phyloP scores from a whole-genome alignment of 257 asterid genomes.

The Eustoma russellianum region DNA sequence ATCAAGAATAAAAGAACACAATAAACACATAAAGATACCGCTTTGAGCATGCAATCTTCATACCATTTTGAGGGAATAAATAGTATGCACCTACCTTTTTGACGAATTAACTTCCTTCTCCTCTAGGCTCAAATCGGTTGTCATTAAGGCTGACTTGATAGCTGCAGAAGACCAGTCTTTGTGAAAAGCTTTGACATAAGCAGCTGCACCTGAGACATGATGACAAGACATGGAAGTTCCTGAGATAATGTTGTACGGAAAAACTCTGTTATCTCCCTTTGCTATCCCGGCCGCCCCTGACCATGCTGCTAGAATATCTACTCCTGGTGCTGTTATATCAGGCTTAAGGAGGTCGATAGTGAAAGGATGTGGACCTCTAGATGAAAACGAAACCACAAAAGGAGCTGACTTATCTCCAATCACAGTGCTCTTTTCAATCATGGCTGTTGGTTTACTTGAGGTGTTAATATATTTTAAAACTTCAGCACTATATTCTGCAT shows the following conservation, averaged over 20 bases:
- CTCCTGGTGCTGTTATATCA: constrained; percentile 63
- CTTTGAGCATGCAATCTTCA: too few relatives aligned
- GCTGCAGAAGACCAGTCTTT: constrained; percentile 69
- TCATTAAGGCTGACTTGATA: constrained; percentile 63
- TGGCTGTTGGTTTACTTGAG: constrained; percentile 9
- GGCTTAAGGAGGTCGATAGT: constrained; percentile 25
- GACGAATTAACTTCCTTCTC: too few relatives aligned
- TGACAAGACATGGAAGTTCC: constrained; percentile 80
- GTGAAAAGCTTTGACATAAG: constrained; percentile 50
- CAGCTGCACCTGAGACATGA: constrained; percentile 60
- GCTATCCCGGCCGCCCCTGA: constrained; percentile 37
- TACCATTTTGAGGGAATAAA: too few relatives aligned
- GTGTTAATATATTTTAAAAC: constrained; percentile 27
- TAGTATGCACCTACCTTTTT: too few relatives aligned
- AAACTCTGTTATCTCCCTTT: constrained; percentile 29
- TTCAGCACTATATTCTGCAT: constrained; percentile 18
- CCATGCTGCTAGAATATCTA: constrained; percentile 71
- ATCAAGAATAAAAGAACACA: too few relatives aligned
- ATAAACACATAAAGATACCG: too few relatives aligned
- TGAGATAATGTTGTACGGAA: constrained; percentile 43
- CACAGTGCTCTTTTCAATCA: background rate
- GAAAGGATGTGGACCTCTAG: constrained; percentile 7
- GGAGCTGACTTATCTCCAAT: background rate
- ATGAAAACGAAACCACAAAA: constrained; percentile 5
- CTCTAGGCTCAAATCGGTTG: too few relatives aligned